phyloP scores from a whole-genome alignment of 148 eudicot genomes.

The Euryodendron excelsum region DNA sequence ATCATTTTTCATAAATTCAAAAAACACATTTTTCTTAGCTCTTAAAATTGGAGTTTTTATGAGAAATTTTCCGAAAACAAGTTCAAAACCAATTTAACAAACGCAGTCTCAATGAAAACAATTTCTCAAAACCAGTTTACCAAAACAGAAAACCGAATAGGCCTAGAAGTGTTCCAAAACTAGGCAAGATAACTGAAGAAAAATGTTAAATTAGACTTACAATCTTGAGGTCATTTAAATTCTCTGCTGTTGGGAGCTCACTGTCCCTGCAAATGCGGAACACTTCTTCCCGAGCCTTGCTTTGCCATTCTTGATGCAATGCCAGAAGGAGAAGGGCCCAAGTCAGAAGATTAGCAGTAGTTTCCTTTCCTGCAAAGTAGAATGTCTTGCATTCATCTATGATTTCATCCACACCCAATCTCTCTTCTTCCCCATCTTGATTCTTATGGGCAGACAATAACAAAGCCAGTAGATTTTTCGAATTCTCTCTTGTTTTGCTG shows the following conservation, averaged over 20 bases:
- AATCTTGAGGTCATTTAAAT: slow-evolving; percentile 48
- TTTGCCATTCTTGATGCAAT: slow-evolving; percentile 70
- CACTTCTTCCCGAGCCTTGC: slow-evolving; percentile 63
- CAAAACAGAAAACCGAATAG: background rate
- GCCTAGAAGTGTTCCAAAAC: background rate
- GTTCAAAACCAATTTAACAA: too few relatives aligned
- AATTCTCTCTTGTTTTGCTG: slow-evolving; percentile 22
- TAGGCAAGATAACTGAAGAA: background rate
- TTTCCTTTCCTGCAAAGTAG: slow-evolving; percentile 91
- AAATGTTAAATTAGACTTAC: slow-evolving; percentile 34
- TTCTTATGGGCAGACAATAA: slow-evolving; percentile 42
- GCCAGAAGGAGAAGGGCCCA: slow-evolving; percentile 75
- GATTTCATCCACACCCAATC: slow-evolving; percentile 52
- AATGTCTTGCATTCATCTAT: slow-evolving; percentile 82
- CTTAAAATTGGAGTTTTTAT: too few relatives aligned
- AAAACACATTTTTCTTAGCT: too few relatives aligned
- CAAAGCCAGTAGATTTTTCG: slow-evolving; percentile 42
- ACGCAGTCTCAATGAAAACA: too few relatives aligned
- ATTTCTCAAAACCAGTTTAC: too few relatives aligned
- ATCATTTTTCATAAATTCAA: too few relatives aligned
- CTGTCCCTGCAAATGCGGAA: slow-evolving; percentile 34
- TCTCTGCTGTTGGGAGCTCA: slow-evolving; percentile 42
- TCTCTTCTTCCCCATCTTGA: slow-evolving; percentile 45
- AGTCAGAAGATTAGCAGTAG: slow-evolving; percentile 70
- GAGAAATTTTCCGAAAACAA: too few relatives aligned